Evolutionary conservation across 345 rosid species (phyloP).

Genomic region (Nephelium lappaceum): DNA sequence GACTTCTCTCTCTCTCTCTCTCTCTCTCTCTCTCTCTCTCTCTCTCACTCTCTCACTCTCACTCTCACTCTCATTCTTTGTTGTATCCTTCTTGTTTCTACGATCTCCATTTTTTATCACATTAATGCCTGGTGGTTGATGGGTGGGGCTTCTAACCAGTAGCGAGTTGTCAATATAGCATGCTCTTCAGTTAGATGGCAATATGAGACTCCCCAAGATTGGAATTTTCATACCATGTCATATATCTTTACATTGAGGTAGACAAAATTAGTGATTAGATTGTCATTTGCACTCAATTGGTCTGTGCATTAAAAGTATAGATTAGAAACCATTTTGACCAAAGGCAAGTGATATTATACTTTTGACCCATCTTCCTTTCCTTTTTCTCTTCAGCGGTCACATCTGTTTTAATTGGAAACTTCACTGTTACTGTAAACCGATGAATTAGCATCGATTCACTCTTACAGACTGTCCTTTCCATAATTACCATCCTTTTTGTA

Average conservation of each 20-base stretch:
- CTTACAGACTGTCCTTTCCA: neutral
- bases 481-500: neutral
- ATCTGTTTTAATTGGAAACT: neutral
- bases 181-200: constrained; percentile 8
- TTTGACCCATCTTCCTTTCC: neutral
- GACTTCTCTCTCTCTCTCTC: neutral
- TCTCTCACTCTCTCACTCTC: neutral
- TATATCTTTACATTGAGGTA: neutral
- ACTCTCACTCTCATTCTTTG: neutral
- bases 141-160: neutral
- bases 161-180: neutral
- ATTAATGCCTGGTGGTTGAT: neutral
- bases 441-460: neutral
- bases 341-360: neutral
- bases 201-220: neutral
- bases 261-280: neutral
- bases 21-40: neutral
- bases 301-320: neutral
- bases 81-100: neutral
- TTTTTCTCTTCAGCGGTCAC: neutral
- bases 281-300: neutral
- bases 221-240: neutral
- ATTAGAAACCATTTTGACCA: too few species aligned
- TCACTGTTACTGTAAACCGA: neutral
- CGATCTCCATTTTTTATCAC: constrained; percentile 1